Conservation (phyloP, 2,329 filamentous ascomycete species). For the Biscogniauxia marginata region DNA sequence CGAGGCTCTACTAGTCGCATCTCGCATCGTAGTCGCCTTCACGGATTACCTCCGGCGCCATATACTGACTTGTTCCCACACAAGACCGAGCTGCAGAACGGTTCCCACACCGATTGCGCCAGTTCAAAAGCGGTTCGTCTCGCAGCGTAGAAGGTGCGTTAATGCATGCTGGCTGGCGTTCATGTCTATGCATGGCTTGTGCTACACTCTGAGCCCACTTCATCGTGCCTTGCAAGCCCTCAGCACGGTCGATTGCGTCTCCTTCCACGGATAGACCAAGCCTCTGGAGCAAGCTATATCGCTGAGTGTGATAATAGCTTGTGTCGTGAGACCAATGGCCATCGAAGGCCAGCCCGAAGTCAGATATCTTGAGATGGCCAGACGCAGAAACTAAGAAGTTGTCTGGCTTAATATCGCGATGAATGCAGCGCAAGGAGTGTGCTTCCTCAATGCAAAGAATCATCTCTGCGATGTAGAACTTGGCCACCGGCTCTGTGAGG, state of each 20-base stretch:
- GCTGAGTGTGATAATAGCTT: slow-evolving; percentile 78
- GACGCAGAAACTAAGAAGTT: slow-evolving; percentile 90
- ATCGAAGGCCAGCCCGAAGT: slow-evolving; percentile 94
- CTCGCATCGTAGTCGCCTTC: slow-evolving; percentile 84
- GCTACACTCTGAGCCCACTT: slow-evolving; percentile 41
- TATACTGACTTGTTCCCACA: slow-evolving; percentile 95
- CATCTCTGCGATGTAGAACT: slow-evolving; percentile 94
- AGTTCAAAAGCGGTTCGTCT: slow-evolving; percentile 59
- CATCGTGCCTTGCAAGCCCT: slow-evolving; percentile 34
- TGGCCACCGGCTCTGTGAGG: slow-evolving; percentile 73
- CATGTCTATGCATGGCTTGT: slow-evolving; percentile 40
- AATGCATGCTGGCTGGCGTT: slow-evolving; percentile 36
- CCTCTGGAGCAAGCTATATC: slow-evolving; percentile 75
- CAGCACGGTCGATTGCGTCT: slow-evolving; percentile 64
- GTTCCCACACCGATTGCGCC: slow-evolving; percentile 67
- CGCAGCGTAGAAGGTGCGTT: slow-evolving; percentile 11
- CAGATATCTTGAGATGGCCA: slow-evolving; percentile 91
- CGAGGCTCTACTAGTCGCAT: slow-evolving; percentile 97
- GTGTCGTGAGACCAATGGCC: slow-evolving; percentile 94
- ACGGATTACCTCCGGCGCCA: slow-evolving; percentile 90
- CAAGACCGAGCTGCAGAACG: slow-evolving; percentile 78
- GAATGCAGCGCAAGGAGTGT: slow-evolving; percentile 84
- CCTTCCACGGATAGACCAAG: slow-evolving; percentile 72
- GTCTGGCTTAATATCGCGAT: slow-evolving; percentile 94
- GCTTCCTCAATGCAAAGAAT: slow-evolving; percentile 91